phyloP scores from a whole-genome alignment of 805 yeast species.

The Candida glaebosa region DNA sequence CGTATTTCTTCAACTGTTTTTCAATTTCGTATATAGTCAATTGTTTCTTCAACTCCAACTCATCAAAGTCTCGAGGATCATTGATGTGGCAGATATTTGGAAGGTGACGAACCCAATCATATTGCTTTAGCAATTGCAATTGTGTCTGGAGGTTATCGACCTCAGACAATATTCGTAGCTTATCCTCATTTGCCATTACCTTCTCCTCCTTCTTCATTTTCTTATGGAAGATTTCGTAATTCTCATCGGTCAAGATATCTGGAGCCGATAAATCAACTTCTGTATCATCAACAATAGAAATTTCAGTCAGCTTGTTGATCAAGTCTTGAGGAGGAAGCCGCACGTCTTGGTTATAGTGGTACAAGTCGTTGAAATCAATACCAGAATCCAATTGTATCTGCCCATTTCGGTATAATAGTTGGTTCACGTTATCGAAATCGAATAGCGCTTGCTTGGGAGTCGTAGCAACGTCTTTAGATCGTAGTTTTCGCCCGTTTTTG shows the following conservation, averaged over 20 bases:
- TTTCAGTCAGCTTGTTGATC: constrained; percentile 8
- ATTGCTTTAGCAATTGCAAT: constrained; percentile 33
- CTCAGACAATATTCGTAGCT: constrained; percentile 50
- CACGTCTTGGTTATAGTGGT: constrained; percentile 13
- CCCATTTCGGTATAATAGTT: constrained; percentile 18
- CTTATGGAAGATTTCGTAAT: constrained; percentile 48
- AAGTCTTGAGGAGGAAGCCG: constrained; percentile 7
- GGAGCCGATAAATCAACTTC: constrained; percentile 2
- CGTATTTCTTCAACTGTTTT: constrained; percentile 34
- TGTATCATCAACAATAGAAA: neutral
- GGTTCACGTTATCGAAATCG: constrained; percentile 32
- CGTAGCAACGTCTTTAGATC: constrained; percentile 23
- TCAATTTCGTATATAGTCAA: constrained; percentile 50
- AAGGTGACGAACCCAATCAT: constrained; percentile 47
- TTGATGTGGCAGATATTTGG: constrained; percentile 48
- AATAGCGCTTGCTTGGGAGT: constrained; percentile 19
- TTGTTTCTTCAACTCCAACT: constrained; percentile 47
- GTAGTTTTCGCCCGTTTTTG: constrained; percentile 16
- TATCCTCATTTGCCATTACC: constrained; percentile 53
- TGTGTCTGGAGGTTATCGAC: constrained; percentile 52
- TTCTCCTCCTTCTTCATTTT: constrained; percentile 64
- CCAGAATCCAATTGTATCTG: constrained; percentile 14
- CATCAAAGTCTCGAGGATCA: constrained; percentile 45
- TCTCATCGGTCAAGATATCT: constrained; percentile 45
- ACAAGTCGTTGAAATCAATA: constrained; percentile 8